Base-by-base conservation (phyloP, 2,329 filamentous ascomycete genomes). In the Fusarium tjaetaba region DNA sequence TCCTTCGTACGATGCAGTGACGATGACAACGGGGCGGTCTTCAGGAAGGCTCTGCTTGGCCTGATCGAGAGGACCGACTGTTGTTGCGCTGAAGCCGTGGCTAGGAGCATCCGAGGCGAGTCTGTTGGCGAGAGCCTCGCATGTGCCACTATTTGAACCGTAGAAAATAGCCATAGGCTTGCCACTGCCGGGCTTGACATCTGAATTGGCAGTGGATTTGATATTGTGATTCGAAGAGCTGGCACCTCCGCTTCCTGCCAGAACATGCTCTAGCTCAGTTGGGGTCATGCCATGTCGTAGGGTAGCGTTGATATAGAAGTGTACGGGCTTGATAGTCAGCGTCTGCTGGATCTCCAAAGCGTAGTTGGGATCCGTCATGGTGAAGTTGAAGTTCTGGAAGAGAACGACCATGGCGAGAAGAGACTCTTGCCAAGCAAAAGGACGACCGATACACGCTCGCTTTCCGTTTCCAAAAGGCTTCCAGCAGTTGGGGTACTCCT, bases 401-500 rank as follows among this genome's bases (percentile, higher is more conserved):
- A 94, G 79, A 74, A 92, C 86, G 1, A 90, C 89, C 74, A 90
- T 84, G 14, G 87, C 86, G 2, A 94, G 82, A 10, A 92, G 79
- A 4, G 88, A 86, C 81, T 95, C 93, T 78, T 95, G 93, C 90
- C 91, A 93, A 2, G 93, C 92, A 78, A 95, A 95, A 0, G 89
- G 86, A 3, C 92, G 85, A 8, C 93, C 93, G 68, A 95, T 94
- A 74, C 93, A 95, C 2, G 85, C 91, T 60, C 93, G 84, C 71
- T 88, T 85, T 3, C 93, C 93, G 65, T 93, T 92, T 4, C 93
- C 93, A 74, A 95, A 95, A 7, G 93, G 92, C 81, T 93, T 93
- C 90, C 89, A 92, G 38, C 87, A 86, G 61, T 89, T 89, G 20
- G 86, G 86, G 36, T 89, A 91, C 11, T 93, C 85, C 32, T 88